Evolutionary conservation across 169 alveolate species (phyloP), one percentile per base, ranked within the genome.

Genomic region (Eimeria nieschulzi): DNA sequence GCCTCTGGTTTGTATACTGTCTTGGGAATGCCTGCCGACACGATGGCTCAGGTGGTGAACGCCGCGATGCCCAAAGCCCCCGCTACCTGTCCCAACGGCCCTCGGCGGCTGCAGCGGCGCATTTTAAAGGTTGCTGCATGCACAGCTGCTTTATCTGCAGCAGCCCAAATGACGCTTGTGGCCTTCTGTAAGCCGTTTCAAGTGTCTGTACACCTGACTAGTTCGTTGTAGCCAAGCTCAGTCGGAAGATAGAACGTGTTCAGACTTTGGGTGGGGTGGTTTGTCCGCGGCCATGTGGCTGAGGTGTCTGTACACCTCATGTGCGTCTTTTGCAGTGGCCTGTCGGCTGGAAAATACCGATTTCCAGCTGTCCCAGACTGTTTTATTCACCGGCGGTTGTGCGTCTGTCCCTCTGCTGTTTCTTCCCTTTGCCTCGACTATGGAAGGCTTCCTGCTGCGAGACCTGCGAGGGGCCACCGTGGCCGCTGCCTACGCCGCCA

Each of bases 1-100:
- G 39, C 23, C 39, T 66, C 76, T 21, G 76, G 76, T n/a, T 13
- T 66, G 39, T 66, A 66, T 21, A 66, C 76, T 6, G 76, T 66
- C 5, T 10, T 66, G 76, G 76, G 76, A 21, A 66, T 66, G 76
- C 76, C 76, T 5, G 76, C 76, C 7, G 76, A 66, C 76, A 66
- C 76, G 6, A 5, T 66, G 12, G 76, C 76, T 15, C 76, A 66
- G 26, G 76, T 66, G 17, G 76, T 66, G 12, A 66, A 66, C 0
- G 76, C 76, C 17, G 21, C 76, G 46, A 9, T 66, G 21, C 26
- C 76, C 12, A 66, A 33, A 3, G 46, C 6, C 46, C 46, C 46
- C 46, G 46, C 46, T 33, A 3, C 46, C 46, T 1, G 6, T 33
- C 68, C 68, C n/a, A 59, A 1, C 9, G n/a, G 9, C 68, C 5